These are phyloP conservation scores for Sideroxylon spinosum DNA, from an alignment of 179 eudicot genomes.

Conservation along the genomic window DNA sequence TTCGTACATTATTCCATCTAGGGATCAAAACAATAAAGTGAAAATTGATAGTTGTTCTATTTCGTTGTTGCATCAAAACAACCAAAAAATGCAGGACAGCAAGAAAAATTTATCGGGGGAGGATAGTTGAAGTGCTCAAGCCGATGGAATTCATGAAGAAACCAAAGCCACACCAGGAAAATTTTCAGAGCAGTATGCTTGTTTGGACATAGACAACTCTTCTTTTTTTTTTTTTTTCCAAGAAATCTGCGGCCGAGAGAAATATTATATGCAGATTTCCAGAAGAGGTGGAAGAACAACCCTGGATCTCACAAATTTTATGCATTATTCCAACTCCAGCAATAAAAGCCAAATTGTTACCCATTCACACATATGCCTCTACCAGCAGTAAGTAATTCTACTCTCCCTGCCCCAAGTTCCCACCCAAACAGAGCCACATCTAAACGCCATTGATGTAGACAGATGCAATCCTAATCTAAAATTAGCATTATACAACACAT, in stretches of 20 bases:
- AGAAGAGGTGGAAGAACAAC: not conserved
- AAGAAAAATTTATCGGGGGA: no score
- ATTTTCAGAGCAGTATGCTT: no score
- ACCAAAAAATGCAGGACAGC: no score
- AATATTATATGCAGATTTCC: constrained; percentile 4
- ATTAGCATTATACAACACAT: not conserved
- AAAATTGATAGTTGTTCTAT: no score
- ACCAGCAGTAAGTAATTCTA: not conserved
- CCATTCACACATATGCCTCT: not conserved
- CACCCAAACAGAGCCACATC: not conserved
- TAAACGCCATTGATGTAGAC: not conserved
- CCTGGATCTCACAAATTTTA: not conserved
- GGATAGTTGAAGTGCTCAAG: no score
- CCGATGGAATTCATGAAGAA: no score
- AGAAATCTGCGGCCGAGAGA: not conserved
- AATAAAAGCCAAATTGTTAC: not conserved
- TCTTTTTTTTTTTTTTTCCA: no score
- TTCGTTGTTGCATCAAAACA: no score
- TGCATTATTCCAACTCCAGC: not conserved
- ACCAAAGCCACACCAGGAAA: no score
- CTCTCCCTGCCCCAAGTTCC: not conserved
- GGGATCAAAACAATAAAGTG: no score
- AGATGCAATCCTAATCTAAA: not conserved
- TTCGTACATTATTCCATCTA: no score
- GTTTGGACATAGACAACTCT: no score